Percentiles rank a stretch among this genome's conserved stretches.
phyloP scores from a whole-genome alignment of 495 filamentous ascomycete genomes.

The Daldinia caldariorum region DNA sequence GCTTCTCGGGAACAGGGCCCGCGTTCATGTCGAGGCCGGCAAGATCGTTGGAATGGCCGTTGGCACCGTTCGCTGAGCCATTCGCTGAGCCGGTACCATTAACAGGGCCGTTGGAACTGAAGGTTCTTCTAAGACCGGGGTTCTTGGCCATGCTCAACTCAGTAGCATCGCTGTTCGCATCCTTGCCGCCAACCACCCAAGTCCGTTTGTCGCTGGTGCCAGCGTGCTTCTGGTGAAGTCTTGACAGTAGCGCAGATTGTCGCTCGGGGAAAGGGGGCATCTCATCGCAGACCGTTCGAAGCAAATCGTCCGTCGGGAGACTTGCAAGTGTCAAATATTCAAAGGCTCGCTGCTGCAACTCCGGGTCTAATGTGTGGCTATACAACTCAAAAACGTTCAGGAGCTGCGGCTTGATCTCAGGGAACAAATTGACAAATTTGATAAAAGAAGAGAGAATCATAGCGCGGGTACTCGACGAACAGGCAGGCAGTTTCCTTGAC shows the following conservation, averaged over 20 bases:
- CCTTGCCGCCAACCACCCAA: constrained; percentile 94
- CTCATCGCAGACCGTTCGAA: constrained; percentile 96
- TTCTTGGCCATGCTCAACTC: constrained; percentile 86
- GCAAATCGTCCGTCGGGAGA: constrained; percentile 86
- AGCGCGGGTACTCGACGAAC: constrained; percentile 86
- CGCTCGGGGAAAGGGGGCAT: constrained; percentile 99
- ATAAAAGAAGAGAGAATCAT: constrained; percentile 95
- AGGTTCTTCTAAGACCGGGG: constrained; percentile 84
- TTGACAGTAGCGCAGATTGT: constrained; percentile 87
- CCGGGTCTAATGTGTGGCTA: constrained; percentile 93
- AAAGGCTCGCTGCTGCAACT: constrained; percentile 95
- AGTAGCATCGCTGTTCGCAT: constrained; percentile 82
- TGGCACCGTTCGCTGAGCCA: constrained; percentile 63
- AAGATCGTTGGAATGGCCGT: constrained; percentile 71
- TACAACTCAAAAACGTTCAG: constrained; percentile 89
- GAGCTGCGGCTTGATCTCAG: constrained; percentile 96
- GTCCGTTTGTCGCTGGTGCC: constrained; percentile 92
- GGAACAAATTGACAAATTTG: constrained; percentile 98
- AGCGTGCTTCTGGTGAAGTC: constrained; percentile 92
- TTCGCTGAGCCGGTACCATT: constrained; percentile 65
- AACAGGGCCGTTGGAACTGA: constrained; percentile 68
- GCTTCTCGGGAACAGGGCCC: constrained; percentile 63
- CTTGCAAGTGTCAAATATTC: constrained; percentile 92
- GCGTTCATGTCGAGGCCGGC: constrained; percentile 80
- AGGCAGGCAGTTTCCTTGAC: constrained; percentile 87